These are phyloP conservation scores for Moesziomyces globuligerus DNA, from an alignment of 1,284 basidiomycete genomes.

Conservation along the genomic window DNA sequence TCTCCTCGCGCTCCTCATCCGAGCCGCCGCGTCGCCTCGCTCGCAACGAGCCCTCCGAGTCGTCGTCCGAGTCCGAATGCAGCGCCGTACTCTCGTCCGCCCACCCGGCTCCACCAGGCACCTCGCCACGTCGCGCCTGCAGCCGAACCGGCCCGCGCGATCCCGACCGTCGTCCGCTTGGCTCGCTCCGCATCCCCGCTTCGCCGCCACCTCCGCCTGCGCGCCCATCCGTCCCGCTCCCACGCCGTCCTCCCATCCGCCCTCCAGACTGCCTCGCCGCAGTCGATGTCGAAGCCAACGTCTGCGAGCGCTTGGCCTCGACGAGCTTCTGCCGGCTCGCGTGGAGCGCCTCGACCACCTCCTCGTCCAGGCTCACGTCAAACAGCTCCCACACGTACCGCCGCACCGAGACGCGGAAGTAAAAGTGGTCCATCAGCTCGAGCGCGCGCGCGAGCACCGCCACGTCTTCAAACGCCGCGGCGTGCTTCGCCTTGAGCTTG, in stretches of 20 bases:
- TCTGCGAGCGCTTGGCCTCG: slow-evolving; percentile 21
- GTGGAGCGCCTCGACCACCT: slow-evolving; percentile 24
- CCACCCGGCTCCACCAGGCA: slow-evolving; percentile 10
- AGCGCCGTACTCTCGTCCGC: slow-evolving; percentile 12
- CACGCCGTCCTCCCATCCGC: background rate
- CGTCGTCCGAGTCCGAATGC: slow-evolving; percentile 23
- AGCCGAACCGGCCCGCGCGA: no score
- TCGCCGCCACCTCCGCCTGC: no score
- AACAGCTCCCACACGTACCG: slow-evolving; percentile 93
- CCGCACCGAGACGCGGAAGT: slow-evolving; percentile 81
- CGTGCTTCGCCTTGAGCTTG: slow-evolving; percentile 71
- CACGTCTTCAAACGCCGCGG: slow-evolving; percentile 42
- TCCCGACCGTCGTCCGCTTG: no score
- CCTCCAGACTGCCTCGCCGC: no score
- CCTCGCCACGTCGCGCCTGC: no score
- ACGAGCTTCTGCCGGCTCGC: slow-evolving; percentile 28
- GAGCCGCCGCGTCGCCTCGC: background rate
- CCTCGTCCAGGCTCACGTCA: slow-evolving; percentile 69
- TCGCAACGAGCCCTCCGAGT: background rate
- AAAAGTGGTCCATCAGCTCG: slow-evolving; percentile 70
- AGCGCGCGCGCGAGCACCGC: slow-evolving; percentile 56
- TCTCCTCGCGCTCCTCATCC: slow-evolving; percentile 7
- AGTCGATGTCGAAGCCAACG: no score
- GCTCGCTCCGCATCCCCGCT: no score
- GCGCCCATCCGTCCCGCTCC: no score